Evolutionary conservation across 768 basidiomycete genomes (phyloP).

Genomic region (Auriscalpium microsporum): DNA sequence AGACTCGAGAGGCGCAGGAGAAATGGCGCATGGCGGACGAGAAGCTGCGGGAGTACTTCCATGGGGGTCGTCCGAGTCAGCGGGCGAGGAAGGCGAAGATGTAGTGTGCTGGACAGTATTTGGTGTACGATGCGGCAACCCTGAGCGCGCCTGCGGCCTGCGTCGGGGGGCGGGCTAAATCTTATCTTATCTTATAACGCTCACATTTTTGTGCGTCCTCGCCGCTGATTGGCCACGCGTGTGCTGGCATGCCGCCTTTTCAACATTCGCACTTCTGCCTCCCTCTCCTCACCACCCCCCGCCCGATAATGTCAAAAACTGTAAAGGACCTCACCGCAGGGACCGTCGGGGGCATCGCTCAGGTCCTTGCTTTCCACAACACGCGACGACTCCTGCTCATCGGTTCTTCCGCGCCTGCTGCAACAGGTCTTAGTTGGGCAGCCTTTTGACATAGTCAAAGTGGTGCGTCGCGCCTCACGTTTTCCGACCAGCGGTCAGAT

Average conservation of each 20-base stretch:
- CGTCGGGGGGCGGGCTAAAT: constrained; percentile 1
- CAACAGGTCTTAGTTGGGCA: constrained; percentile 78
- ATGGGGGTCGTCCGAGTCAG: constrained; percentile 41
- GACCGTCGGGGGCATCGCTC: constrained; percentile 84
- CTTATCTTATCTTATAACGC: constrained; percentile 24
- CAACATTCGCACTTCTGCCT: neutral
- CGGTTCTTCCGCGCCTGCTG: constrained; percentile 11
- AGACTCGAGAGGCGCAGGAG: constrained; percentile 50
- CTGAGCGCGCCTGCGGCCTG: neutral
- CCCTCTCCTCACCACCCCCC: neutral
- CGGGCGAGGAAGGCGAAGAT: constrained; percentile 13
- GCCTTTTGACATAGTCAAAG: constrained; percentile 97
- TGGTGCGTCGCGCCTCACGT: constrained; percentile 44
- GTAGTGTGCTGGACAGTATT: constrained; percentile 9
- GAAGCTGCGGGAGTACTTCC: constrained; percentile 39
- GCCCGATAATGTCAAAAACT: constrained; percentile 42
- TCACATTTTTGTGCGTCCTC: neutral
- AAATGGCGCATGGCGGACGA: constrained; percentile 52
- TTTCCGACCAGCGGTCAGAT: constrained; percentile 9
- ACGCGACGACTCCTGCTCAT: neutral
- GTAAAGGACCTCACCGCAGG: constrained; percentile 85
- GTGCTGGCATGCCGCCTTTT: neutral
- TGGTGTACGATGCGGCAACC: neutral
- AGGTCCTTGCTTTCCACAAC: constrained; percentile 36
- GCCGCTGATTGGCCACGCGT: constrained; percentile 13